Evolutionary conservation across 169 alveolate genomes (phyloP).

Genomic region (Eimeria acervulina): DNA sequence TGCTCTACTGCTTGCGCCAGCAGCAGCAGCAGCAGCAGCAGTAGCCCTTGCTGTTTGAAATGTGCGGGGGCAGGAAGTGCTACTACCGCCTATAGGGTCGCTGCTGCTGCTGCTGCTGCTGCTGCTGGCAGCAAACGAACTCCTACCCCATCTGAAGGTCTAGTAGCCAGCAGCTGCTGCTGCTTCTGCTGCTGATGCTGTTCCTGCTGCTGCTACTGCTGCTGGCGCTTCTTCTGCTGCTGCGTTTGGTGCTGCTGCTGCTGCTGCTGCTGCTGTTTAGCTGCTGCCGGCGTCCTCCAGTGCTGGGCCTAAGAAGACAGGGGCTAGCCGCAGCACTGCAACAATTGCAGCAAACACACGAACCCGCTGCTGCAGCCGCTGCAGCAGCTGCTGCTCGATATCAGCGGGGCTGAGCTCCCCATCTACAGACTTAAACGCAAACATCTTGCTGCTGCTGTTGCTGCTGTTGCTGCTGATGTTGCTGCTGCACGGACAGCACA

Average conservation of each 20-base stretch:
- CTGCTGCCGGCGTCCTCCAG: not conserved
- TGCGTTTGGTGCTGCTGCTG: too few species aligned
- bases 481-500: not conserved
- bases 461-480: not conserved
- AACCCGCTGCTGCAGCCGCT: too few species aligned
- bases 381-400: slow-evolving; percentile 22
- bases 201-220: slow-evolving; percentile 12
- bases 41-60: too few species aligned
- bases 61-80: slow-evolving; percentile 3
- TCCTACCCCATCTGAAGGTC: not conserved
- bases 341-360: not conserved
- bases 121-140: slow-evolving; percentile 35
- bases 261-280: too few species aligned
- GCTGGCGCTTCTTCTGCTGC: too few species aligned
- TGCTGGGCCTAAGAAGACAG: slow-evolving; percentile 41
- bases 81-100: not conserved
- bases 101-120: slow-evolving; percentile 38
- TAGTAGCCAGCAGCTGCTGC: not conserved
- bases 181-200: slow-evolving; percentile 11
- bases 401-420: not conserved
- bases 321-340: slow-evolving; percentile 23
- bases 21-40: too few species aligned
- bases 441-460: slow-evolving; percentile 46
- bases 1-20: too few species aligned
- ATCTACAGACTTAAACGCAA: slow-evolving; percentile 8